phyloP scores from a whole-genome alignment of 2,329 filamentous ascomycete genomes.

The Trichoderma sp. region DNA sequence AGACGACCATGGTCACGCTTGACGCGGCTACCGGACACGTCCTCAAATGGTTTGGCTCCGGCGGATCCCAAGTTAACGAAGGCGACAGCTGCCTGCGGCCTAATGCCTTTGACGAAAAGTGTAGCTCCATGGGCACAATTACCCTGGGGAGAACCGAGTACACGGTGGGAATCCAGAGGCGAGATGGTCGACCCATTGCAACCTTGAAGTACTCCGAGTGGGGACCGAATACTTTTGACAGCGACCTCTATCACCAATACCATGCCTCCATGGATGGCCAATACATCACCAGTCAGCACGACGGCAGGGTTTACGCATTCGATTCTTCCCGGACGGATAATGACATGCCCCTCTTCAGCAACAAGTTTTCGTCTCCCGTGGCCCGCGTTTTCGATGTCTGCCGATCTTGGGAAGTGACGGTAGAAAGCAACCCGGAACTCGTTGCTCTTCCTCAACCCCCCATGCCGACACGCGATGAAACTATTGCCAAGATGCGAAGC shows the following conservation, averaged over 20 bases:
- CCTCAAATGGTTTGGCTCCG: conserved; percentile 78
- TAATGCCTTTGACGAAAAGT: conserved; percentile 69
- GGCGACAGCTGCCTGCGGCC: conserved; percentile 73
- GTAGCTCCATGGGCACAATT: conserved; percentile 74
- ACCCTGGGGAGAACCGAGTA: conserved; percentile 88
- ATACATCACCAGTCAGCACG: conserved; percentile 83
- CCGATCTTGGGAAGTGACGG: conserved; percentile 63
- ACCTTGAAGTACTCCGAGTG: conserved; percentile 93
- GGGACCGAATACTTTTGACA: conserved; percentile 87
- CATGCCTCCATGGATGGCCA: conserved; percentile 75
- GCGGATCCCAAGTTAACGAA: conserved; percentile 65
- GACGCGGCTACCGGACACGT: conserved; percentile 83
- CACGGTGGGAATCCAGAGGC: conserved; percentile 78
- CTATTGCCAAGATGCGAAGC: conserved; percentile 51
- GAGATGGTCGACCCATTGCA: conserved; percentile 72
- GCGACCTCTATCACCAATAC: conserved; percentile 83
- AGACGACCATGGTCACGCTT: conserved; percentile 83
- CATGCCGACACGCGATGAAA: conserved; percentile 56
- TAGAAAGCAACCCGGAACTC: conserved; percentile 68
- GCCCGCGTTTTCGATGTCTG: conserved; percentile 87
- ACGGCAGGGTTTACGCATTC: conserved; percentile 80
- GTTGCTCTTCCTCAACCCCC: conserved; percentile 84
- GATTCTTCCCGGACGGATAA: conserved; percentile 59
- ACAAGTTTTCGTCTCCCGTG: conserved; percentile 73
- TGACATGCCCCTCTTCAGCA: conserved; percentile 60